Percentiles rank a stretch among this genome's conserved stretches.
Evolutionary conservation across 257 asterid genomes (phyloP).

Genomic region (Solanum clarkiae): DNA sequence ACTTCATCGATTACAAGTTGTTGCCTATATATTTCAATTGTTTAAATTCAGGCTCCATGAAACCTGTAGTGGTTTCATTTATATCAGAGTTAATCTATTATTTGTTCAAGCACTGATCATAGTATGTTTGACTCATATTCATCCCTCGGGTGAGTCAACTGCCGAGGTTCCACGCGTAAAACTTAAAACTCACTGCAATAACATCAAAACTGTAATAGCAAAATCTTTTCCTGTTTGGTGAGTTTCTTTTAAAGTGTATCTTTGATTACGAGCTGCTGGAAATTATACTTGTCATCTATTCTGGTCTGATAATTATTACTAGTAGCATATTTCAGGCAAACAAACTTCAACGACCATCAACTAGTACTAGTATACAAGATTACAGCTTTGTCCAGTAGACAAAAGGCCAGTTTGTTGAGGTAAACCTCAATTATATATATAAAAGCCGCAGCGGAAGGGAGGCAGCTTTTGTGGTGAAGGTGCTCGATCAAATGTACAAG

Average conservation of each 20-base stretch:
- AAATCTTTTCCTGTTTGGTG: background rate
- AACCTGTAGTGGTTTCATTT: background rate
- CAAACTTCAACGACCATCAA: background rate
- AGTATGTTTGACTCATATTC: background rate
- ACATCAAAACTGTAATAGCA: background rate
- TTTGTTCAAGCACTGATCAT: background rate
- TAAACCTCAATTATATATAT: background rate
- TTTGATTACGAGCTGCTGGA: background rate
- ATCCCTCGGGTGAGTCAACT: background rate
- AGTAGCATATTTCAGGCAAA: background rate
- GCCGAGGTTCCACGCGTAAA: background rate
- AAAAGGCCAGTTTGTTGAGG: background rate
- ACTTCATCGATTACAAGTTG: background rate
- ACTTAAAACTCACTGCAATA: background rate
- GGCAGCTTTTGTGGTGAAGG: background rate
- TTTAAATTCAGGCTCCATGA: background rate
- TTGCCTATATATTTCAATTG: background rate
- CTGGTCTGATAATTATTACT: background rate
- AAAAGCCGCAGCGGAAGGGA: background rate
- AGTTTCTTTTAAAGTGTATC: background rate
- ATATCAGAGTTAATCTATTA: no score
- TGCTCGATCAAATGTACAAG: background rate
- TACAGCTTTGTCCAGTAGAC: background rate
- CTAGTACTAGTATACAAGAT: background rate
- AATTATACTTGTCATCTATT: background rate